phyloP scores from a whole-genome alignment of 345 rosid genomes.

The Syzygium grande region DNA sequence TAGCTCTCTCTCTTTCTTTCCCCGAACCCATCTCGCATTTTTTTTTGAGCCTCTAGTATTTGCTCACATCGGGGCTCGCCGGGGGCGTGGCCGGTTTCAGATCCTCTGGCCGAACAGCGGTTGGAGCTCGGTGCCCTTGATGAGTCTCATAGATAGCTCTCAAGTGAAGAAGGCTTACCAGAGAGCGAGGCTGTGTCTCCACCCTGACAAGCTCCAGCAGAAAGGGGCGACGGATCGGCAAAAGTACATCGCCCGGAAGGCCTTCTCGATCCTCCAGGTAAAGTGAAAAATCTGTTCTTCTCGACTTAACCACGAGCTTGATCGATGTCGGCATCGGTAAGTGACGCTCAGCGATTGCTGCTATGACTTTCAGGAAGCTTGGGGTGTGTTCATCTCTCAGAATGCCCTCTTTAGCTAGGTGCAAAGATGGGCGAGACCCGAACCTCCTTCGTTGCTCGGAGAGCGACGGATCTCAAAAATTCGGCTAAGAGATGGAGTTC shows the following conservation, averaged over 20 bases:
- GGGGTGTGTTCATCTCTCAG: background rate
- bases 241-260: slow-evolving; percentile 63
- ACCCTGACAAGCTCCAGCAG: slow-evolving; percentile 90
- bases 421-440: background rate
- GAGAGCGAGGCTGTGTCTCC: slow-evolving; percentile 87
- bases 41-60: background rate
- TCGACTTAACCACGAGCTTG: background rate
- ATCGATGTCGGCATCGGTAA: background rate
- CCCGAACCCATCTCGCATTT: background rate
- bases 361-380: background rate
- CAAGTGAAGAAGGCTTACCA: slow-evolving; percentile 91
- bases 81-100: slow-evolving; percentile 13
- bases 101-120: slow-evolving; percentile 73
- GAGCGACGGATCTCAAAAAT: background rate
- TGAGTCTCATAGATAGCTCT: slow-evolving; percentile 54
- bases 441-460: background rate
- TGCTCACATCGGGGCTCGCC: background rate
- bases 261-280: slow-evolving; percentile 83
- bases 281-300: background rate
- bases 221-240: slow-evolving; percentile 63
- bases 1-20: background rate
- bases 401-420: background rate
- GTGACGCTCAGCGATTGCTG: background rate
- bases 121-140: slow-evolving; percentile 52
- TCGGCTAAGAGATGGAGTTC: background rate